Evolutionary conservation across 345 rosid genomes (phyloP).

Genomic region (Populus alba): DNA sequence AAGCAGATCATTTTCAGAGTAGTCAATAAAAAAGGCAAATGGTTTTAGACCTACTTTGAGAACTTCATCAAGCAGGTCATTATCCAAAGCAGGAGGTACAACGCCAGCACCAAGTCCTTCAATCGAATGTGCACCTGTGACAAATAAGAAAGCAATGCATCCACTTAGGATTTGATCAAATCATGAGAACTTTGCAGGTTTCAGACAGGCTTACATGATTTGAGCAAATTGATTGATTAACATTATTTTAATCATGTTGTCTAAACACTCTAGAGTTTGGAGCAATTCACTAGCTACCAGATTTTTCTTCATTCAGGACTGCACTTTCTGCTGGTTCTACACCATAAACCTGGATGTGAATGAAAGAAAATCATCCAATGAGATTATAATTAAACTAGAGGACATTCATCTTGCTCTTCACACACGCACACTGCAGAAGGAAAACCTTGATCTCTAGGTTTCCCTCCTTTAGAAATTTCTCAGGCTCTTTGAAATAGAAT

Average conservation of each 20-base stretch:
- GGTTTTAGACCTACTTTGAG: slow-evolving; percentile 33
- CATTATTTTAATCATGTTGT: no score
- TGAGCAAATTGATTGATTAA: no score
- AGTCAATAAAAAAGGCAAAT: neutral
- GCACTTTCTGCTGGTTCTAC: slow-evolving; percentile 33
- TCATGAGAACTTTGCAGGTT: neutral
- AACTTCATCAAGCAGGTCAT: slow-evolving; percentile 50
- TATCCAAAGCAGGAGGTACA: slow-evolving; percentile 43
- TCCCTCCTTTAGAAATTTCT: slow-evolving; percentile 23
- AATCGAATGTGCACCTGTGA: slow-evolving; percentile 49
- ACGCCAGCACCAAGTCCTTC: slow-evolving; percentile 60
- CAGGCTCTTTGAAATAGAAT: no score
- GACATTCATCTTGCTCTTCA: neutral
- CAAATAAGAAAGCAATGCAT: neutral
- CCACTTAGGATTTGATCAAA: neutral
- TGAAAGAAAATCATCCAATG: neutral
- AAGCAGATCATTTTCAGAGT: neutral
- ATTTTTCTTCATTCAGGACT: slow-evolving; percentile 25
- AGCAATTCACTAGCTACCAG: neutral
- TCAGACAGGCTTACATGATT: neutral
- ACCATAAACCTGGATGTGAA: slow-evolving; percentile 24
- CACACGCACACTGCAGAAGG: neutral
- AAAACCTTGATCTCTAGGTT: slow-evolving; percentile 22
- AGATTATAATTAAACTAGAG: neutral
- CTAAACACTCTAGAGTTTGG: neutral